These are phyloP conservation scores for Nicotiana tabacum DNA, from an alignment of 257 asterid genomes.

Conservation along the genomic window DNA sequence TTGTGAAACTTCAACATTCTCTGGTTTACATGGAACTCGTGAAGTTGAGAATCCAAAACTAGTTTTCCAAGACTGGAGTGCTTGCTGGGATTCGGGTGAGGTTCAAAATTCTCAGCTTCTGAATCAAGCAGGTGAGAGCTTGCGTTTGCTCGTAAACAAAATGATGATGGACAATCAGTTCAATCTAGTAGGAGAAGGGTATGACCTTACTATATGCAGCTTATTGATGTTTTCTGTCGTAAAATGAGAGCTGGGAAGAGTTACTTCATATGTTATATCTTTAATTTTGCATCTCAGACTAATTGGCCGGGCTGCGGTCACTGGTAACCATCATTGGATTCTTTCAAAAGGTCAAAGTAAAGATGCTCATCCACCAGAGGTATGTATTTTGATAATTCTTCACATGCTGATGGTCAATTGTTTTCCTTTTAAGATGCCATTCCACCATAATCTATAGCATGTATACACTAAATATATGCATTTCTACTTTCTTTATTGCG, in stretches of 20 bases:
- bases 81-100: constrained; percentile 39
- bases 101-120: constrained; percentile 26
- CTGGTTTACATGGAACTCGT: constrained; percentile 22
- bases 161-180: constrained; percentile 84
- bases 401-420: neutral
- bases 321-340: constrained; percentile 79
- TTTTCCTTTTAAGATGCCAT: neutral
- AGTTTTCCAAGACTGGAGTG: constrained; percentile 28
- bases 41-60: constrained; percentile 25
- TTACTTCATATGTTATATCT: neutral
- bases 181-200: constrained; percentile 88
- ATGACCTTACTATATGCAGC: constrained; percentile 7
- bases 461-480: neutral
- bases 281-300: constrained; percentile 43
- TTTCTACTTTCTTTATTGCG: neutral
- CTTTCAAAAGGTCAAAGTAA: constrained; percentile 38
- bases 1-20: constrained; percentile 39
- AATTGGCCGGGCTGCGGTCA: constrained; percentile 81
- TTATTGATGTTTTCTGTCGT: neutral
- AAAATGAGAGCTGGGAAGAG: neutral
- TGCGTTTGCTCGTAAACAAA: constrained; percentile 67
- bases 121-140: constrained; percentile 35
- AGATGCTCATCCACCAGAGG: constrained; percentile 74
- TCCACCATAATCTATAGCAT: neutral
- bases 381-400: constrained; percentile 16